Base-by-base conservation (phyloP, 176 grass and related monocot species). In the Aegilops speltoides region DNA sequence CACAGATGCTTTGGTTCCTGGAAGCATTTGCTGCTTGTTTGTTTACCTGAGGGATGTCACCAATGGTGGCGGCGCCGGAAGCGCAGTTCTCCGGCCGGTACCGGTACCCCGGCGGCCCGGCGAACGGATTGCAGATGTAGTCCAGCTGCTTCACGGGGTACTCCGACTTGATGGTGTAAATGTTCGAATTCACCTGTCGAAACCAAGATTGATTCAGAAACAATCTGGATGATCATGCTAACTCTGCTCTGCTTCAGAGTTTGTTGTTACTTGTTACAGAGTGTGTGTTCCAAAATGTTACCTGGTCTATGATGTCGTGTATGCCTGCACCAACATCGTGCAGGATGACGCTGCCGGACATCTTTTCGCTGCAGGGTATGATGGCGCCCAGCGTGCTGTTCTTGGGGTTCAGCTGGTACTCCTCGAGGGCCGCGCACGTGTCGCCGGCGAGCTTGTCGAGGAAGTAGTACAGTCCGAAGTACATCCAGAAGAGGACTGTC, bases 41-140 rank as follows among this genome's bases (percentile, higher is more conserved):
- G 23, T 10, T 73, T 86, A 98, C 96, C 96, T 93, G 82, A 22
- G 97, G 94, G 33, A 99, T 91, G 56, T 99, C 97, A 16, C 97
- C 97, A 45, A 99, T 94, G 50, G 88, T 93, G 71, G 89, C 81
- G 20, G 88, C 92, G 76, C 91, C 88, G 9, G 90, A 85, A 71
- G 90, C 80, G 86, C 97, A 96, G 68, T 99, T 94, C 70, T 94
- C 89, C 14, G 94, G 94, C 59, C 63, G 87, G 70, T 99, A 99
- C 77, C 17, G 77, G 88, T 91, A 96, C 65, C 81, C 76, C 4
- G 97, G 97, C 7, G 94, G 92, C n/a, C 92, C 94, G 2, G 94
- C 70, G 78, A 99, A 99, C 11, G 97, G 97, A 69, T 96, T 99
- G 87, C 97, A 99, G 22, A 99, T 91, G 71, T 91, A 96, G 65